phyloP scores from a whole-genome alignment of 2,329 filamentous ascomycete genomes.

The Emericellopsis atlantica region DNA sequence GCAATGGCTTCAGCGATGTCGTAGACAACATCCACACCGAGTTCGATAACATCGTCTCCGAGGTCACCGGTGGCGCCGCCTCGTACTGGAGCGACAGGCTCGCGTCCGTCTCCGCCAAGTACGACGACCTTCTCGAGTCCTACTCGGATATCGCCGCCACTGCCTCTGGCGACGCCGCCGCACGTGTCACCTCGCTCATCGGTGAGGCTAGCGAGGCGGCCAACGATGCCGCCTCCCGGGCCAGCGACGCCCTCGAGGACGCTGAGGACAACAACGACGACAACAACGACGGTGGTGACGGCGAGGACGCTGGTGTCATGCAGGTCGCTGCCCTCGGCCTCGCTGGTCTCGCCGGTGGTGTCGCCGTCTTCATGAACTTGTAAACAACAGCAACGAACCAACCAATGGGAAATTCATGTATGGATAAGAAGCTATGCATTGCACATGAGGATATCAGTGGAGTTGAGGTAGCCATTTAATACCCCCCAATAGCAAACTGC shows the following conservation, averaged over 20 bases:
- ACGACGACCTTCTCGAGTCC: conserved; percentile 1
- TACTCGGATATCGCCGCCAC: conserved; percentile 5
- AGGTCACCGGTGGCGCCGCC: conserved; percentile 2
- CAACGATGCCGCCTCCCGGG: conserved; percentile 2
- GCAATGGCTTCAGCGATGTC: conserved; percentile 5
- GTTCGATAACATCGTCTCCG: conserved; percentile 4
- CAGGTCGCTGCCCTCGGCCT: conserved; percentile 29
- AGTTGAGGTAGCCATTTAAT: no score
- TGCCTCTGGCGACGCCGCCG: conserved; percentile 3
- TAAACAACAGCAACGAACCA: conserved; percentile 12
- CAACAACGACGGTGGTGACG: conserved; percentile 5
- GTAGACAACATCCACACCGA: conserved; percentile 4
- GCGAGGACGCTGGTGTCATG: conserved; percentile 16
- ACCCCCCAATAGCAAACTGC: background rate
- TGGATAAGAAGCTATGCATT: no score
- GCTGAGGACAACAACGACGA: conserved; percentile 6
- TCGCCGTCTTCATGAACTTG: conserved; percentile 29
- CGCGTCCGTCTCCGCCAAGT: conserved; percentile 1
- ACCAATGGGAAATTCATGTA: no score
- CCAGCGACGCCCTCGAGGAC: conserved; percentile 5
- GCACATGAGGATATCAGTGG: no score
- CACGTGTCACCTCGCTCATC: conserved; percentile 4
- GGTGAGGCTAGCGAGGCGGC: conserved; percentile 8
- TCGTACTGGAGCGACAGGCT: conserved; percentile 4
- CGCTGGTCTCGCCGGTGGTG: conserved; percentile 33